Conservation (phyloP, 768 basidiomycete species). For the Suillus tomentosus region DNA sequence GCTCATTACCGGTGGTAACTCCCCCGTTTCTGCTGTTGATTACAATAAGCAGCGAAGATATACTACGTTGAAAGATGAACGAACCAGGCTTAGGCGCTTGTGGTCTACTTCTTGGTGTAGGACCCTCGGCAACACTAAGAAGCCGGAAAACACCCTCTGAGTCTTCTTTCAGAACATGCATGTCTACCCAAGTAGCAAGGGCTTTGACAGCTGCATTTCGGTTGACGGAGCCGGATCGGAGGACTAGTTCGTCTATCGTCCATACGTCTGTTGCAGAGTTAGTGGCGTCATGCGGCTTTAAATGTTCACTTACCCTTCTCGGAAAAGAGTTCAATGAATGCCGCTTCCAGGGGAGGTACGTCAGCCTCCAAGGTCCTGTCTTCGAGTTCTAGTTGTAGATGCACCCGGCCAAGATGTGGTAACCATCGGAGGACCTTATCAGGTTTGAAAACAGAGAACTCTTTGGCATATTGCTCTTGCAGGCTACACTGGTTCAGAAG, state of each 20-base stretch:
- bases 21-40: slow-evolving; percentile 43
- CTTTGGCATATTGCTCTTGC: slow-evolving; percentile 73
- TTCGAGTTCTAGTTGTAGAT: slow-evolving; percentile 76
- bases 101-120: slow-evolving; percentile 28
- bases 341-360: slow-evolving; percentile 87
- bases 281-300: not conserved
- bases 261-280: slow-evolving; percentile 54
- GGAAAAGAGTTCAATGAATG: slow-evolving; percentile 85
- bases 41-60: slow-evolving; percentile 1
- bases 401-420: slow-evolving; percentile 84
- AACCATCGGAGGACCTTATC: slow-evolving; percentile 92
- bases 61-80: slow-evolving; percentile 1
- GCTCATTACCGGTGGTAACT: slow-evolving; percentile 49
- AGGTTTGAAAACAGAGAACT: slow-evolving; percentile 84
- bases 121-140: slow-evolving; percentile 61
- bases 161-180: slow-evolving; percentile 77
- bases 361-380: slow-evolving; percentile 78
- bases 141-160: slow-evolving; percentile 59
- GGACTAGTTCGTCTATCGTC: slow-evolving; percentile 69
- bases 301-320: slow-evolving; percentile 51
- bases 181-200: slow-evolving; percentile 80
- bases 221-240: slow-evolving; percentile 65
- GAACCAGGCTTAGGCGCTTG: slow-evolving; percentile 29
- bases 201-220: slow-evolving; percentile 68
- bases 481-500: slow-evolving; percentile 44